Evolutionary conservation across 345 rosid species (phyloP), one percentile per base, ranked within the genome.

Genomic region (Salix dunnii): DNA sequence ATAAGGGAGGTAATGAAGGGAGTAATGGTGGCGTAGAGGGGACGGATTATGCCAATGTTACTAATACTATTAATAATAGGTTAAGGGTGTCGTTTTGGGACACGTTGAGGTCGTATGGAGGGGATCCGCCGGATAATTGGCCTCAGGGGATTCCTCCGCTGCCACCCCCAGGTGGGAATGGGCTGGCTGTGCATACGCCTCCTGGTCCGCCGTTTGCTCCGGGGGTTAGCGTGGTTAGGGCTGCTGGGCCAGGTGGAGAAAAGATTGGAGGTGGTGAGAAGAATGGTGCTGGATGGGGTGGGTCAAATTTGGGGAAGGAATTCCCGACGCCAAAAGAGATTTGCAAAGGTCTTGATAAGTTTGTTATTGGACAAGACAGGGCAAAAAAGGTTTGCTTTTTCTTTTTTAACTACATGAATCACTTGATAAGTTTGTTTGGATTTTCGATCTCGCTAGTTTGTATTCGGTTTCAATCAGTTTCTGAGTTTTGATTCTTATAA

Each of bases 321-420:
- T 87, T 95, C 60, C 99, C 97, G 40, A 91, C 93, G 25, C 99
- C 99, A 1, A 95, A 91, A 80, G 93, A 91, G 84, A 95, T 95
- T 67, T 90, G 97, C 81, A 82, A 89, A 81, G 96, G 92, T 65
- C 94, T 93, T 70, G 97, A 95, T 77, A 87, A 89, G 83, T 95
- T 93, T 67, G 97, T 95, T 28, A 90, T 93, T 75, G 97, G 99
- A 42, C 97, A 95, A 88, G 79, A 71, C 51, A 87, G 87, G 65
- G 94, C 97, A 36, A 95, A 95, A 83, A 95, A 90, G 97, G 97
- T 93, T 55, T 68, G 71, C 27, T 49, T 20, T 31, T 55, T 51
- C 18, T 33, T 33, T 40, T 40, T 40, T 40, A 40, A 28, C 33
- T 16, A 21, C 36, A 31, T 33, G 36, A 33, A 33, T 33, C 36